These are phyloP conservation scores for Penicillium paneum DNA, from an alignment of 2,329 filamentous ascomycete species.

Conservation along the genomic window DNA sequence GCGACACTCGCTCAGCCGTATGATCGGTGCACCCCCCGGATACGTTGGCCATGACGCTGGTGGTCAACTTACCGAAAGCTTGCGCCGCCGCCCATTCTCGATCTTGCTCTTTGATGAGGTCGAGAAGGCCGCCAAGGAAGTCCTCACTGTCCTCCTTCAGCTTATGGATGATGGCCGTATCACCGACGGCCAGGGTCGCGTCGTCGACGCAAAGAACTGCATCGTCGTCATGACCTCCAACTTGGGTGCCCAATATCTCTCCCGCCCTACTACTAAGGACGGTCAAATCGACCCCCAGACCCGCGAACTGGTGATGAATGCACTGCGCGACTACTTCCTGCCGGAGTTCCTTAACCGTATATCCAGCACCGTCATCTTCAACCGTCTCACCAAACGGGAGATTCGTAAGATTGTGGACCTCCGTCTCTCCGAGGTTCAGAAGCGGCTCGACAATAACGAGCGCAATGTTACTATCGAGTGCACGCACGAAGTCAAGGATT, in stretches of 20 bases:
- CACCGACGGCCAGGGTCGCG: constrained; percentile 92
- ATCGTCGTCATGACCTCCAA: constrained; percentile 99
- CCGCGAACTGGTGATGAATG: constrained; percentile 82
- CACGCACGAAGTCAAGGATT: constrained; percentile 82
- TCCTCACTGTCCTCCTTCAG: constrained; percentile 94
- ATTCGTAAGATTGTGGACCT: constrained; percentile 96
- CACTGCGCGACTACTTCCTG: constrained; percentile 92
- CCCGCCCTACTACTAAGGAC: constrained; percentile 71
- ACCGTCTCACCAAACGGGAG: constrained; percentile 82
- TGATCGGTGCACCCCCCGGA: constrained; percentile 96
- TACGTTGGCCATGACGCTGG: constrained; percentile 97
- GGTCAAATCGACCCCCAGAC: constrained; percentile 84
- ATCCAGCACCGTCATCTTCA: constrained; percentile 95
- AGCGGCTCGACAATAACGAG: constrained; percentile 78
- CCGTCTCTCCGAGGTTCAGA: constrained; percentile 83
- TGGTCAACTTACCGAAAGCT: constrained; percentile 89
- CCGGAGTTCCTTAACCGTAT: constrained; percentile 99
- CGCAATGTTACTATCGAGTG: constrained; percentile 84
- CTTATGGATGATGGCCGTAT: constrained; percentile 99
- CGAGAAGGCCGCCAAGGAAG: constrained; percentile 97
- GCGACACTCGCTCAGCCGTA: constrained; percentile 87
- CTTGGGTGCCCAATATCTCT: constrained; percentile 88
- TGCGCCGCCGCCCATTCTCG: constrained; percentile 93
- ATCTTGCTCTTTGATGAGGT: constrained; percentile 98
- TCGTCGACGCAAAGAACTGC: constrained; percentile 94